phyloP scores from a whole-genome alignment of 2,329 filamentous ascomycete genomes.

The Cladobotryum mycophilum region DNA sequence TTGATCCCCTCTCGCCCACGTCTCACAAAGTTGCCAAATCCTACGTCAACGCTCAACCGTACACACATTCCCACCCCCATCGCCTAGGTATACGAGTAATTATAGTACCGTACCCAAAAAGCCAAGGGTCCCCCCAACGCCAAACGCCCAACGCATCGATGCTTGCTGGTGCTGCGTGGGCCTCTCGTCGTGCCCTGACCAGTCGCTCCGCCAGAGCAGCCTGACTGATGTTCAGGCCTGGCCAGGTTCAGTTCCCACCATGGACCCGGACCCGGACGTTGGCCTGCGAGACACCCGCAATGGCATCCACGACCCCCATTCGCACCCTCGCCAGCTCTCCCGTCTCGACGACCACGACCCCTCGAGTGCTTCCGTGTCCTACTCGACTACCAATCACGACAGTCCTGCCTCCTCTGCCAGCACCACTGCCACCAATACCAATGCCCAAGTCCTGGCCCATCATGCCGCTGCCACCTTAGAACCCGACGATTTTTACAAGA shows the following conservation, averaged over 20 bases:
- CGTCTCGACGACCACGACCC: conserved; percentile 19
- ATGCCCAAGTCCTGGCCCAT: conserved; percentile 17
- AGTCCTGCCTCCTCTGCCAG: neutral
- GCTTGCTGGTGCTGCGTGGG: conserved; percentile 37
- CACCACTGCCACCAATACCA: conserved; percentile 6
- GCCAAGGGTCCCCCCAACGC: conserved; percentile 2
- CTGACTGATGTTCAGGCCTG: conserved; percentile 40
- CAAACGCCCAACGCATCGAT: conserved; percentile 40
- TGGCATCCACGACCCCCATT: conserved; percentile 22
- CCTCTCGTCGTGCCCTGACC: conserved; percentile 33
- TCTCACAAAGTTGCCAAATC: conserved; percentile 11
- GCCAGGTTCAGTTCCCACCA: conserved; percentile 24
- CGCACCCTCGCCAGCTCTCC: conserved; percentile 23
- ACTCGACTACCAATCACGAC: conserved; percentile 9
- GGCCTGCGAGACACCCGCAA: conserved; percentile 22
- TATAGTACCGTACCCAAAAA: neutral
- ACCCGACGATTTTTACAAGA: conserved; percentile 52
- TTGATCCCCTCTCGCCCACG: conserved; percentile 8
- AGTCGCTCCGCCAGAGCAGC: conserved; percentile 35
- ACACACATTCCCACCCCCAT: neutral
- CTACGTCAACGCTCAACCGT: conserved; percentile 8
- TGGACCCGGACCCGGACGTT: conserved; percentile 26
- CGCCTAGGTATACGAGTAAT: neutral
- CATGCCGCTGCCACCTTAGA: conserved; percentile 39
- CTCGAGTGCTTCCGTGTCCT: conserved; percentile 6